A percentile compares a stretch with the other conserved stretches of the same genome.
These are phyloP conservation scores for Dendrobium huoshanense DNA, from an alignment of 106 monocot species.

Conservation along the genomic window DNA sequence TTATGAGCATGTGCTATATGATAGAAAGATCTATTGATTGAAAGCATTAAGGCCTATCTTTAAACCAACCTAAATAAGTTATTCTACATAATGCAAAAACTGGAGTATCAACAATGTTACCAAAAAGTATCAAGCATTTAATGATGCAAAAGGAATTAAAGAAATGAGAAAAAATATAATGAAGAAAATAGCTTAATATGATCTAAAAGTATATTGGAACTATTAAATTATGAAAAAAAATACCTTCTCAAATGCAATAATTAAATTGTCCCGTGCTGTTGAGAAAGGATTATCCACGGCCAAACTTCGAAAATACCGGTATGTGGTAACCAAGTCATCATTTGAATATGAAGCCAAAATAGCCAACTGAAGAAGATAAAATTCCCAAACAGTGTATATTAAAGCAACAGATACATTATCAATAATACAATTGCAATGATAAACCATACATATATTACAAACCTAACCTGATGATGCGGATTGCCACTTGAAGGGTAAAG, in stretches of 20 bases:
- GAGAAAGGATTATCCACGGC: slow-evolving; percentile 78
- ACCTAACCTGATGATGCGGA: slow-evolving; percentile 87
- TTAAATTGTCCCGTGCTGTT: slow-evolving; percentile 92
- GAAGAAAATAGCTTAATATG: not conserved
- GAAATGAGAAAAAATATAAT: not conserved
- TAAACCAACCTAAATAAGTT: not conserved
- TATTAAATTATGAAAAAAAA: not conserved
- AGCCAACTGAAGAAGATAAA: slow-evolving; percentile 56
- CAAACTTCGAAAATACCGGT: slow-evolving; percentile 93
- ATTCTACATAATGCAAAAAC: not conserved
- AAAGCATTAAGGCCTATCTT: not conserved
- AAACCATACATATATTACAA: not conserved
- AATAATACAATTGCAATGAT: not conserved
- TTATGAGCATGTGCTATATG: not conserved
- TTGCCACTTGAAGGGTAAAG: slow-evolving; percentile 85
- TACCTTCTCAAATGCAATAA: slow-evolving; percentile 98
- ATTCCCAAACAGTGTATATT: not conserved
- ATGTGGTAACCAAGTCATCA: slow-evolving; percentile 63
- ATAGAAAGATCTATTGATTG: not conserved
- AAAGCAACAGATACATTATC: slow-evolving; percentile 8
- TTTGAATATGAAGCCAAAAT: slow-evolving; percentile 82
- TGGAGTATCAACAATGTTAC: not conserved
- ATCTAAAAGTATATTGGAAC: not conserved
- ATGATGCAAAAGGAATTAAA: not conserved
- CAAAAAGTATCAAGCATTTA: not conserved